Evolutionary conservation across 2,329 filamentous ascomycete genomes (phyloP).

Genomic region (Beauveria varroae): DNA sequence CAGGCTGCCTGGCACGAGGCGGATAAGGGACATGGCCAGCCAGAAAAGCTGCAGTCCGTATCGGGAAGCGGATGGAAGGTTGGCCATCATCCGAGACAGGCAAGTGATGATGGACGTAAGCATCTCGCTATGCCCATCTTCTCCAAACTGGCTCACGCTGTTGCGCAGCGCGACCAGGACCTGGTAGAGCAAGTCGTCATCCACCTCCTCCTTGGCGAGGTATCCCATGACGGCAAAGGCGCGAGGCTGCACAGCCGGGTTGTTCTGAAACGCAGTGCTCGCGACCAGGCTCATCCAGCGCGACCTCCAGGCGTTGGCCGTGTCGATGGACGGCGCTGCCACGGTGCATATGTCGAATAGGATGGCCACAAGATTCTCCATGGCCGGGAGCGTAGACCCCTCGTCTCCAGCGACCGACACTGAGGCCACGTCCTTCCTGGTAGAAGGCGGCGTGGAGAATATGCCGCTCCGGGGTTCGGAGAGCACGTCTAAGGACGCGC

Average conservation of each 20-base stretch:
- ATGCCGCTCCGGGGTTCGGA: slow-evolving; percentile 53
- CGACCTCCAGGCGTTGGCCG: slow-evolving; percentile 62
- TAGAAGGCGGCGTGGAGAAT: slow-evolving; percentile 40
- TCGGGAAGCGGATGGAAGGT: slow-evolving; percentile 57
- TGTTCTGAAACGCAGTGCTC: slow-evolving; percentile 66
- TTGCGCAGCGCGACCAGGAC: slow-evolving; percentile 60
- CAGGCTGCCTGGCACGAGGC: slow-evolving; percentile 53
- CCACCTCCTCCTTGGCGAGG: slow-evolving; percentile 62
- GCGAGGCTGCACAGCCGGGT: slow-evolving; percentile 61
- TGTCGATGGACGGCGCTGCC: slow-evolving; percentile 56
- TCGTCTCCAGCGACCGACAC: slow-evolving; percentile 47
- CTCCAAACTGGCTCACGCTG: slow-evolving; percentile 56
- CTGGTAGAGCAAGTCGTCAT: slow-evolving; percentile 64
- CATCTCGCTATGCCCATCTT: slow-evolving; percentile 60
- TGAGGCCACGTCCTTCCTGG: slow-evolving; percentile 45
- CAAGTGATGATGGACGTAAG: slow-evolving; percentile 60
- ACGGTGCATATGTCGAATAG: slow-evolving; percentile 57
- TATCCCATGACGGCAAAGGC: slow-evolving; percentile 67
- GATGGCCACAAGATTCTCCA: slow-evolving; percentile 53
- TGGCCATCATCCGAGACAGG: slow-evolving; percentile 64
- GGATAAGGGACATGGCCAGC: slow-evolving; percentile 59
- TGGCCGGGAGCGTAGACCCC: slow-evolving; percentile 43
- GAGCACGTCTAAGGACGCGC: slow-evolving; percentile 48
- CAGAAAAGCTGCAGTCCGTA: slow-evolving; percentile 65
- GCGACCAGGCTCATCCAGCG: slow-evolving; percentile 68